phyloP scores from a whole-genome alignment of 164 flowering plant species.

The Chimonanthus praecox region DNA sequence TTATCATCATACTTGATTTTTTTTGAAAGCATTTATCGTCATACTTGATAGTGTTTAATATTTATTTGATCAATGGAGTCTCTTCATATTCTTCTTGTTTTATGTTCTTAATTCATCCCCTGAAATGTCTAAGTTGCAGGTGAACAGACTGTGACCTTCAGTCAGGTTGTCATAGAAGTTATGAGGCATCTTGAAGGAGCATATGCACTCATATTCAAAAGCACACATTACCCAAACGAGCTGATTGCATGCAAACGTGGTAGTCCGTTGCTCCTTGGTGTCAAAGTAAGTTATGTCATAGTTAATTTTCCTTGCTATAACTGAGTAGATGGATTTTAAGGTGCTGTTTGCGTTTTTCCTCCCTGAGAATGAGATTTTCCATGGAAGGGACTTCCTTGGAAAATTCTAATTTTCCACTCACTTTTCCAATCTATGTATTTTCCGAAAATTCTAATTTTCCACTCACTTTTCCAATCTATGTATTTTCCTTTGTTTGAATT shows the following conservation, averaged over 20 bases:
- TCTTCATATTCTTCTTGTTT: background rate
- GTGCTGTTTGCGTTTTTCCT: background rate
- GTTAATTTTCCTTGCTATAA: background rate
- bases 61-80: background rate
- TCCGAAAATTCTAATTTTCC: no score
- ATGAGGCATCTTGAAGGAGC: conserved; percentile 99
- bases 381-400: no score
- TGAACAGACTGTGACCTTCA: conserved; percentile 67
- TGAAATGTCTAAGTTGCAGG: conserved; percentile 43
- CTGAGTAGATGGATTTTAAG: background rate
- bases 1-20: background rate
- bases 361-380: no score
- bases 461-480: no score
- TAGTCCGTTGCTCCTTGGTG: conserved; percentile 92
- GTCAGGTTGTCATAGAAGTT: conserved; percentile 92
- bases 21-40: background rate
- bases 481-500: no score
- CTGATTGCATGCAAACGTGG: conserved; percentile 98
- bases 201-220: conserved; percentile 94
- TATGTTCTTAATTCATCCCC: background rate
- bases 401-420: no score
- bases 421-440: no score
- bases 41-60: no score
- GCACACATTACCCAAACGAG: conserved; percentile 93
- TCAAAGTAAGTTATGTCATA: conserved; percentile 60